Conservation (phyloP, 805 yeast genomes). For the Ogataea thermomethanolica region DNA sequence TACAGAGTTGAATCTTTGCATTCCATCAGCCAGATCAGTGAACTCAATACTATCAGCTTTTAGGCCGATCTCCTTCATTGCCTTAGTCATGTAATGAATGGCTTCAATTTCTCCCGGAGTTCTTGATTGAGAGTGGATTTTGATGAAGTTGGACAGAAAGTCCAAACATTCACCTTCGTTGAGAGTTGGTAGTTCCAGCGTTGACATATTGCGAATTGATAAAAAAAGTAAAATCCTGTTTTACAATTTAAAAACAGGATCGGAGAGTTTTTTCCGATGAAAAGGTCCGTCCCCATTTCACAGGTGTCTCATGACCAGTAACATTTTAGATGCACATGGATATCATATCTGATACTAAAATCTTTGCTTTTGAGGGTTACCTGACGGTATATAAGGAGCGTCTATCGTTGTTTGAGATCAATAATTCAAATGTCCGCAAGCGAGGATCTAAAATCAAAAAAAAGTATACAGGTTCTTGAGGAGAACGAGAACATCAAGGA, state of each 20-base stretch:
- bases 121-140: conserved; percentile 30
- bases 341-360: no score
- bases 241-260: no score
- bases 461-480: background rate
- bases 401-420: no score
- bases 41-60: conserved; percentile 24
- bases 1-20: conserved; percentile 26
- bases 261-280: no score
- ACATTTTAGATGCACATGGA: no score
- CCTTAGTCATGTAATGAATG: conserved; percentile 26
- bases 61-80: conserved; percentile 26
- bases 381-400: no score
- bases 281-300: background rate
- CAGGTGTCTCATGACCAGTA: no score
- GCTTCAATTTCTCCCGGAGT: conserved; percentile 29
- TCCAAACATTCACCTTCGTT: conserved; percentile 24
- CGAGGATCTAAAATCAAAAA: background rate
- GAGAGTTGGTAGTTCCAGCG: conserved; percentile 20
- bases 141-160: conserved; percentile 29
- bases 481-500: conserved; percentile 2
- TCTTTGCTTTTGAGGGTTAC: no score
- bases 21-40: conserved; percentile 27
- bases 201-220: background rate
- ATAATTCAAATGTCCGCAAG: background rate
- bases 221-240: background rate